Base-by-base conservation (phyloP, 495 filamentous ascomycete genomes). In the Annulohypoxylon nitens region DNA sequence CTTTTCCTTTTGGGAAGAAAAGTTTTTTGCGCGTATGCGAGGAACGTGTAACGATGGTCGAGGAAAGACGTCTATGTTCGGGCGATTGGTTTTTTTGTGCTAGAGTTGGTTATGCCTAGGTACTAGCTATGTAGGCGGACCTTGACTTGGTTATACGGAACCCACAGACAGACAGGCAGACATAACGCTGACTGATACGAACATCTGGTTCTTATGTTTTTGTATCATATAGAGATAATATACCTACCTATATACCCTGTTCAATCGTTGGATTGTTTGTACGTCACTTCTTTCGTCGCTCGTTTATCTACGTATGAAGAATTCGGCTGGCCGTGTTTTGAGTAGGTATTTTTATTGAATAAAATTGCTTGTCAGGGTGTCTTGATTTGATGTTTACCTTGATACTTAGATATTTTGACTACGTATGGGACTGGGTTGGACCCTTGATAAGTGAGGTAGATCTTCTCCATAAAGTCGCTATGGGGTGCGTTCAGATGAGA, bases 181-280 rank as follows among this genome's bases (percentile, higher is more conserved):
- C 20, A 23, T 3, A 3, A 58, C n/a, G n/a, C 16, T 25, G n/a
- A 36, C 60, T 58, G 62, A 57, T 66, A 71, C 63, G 62, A 67
- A 63, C 41, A 64, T 45, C 16, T 20, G 34, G 16, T 54, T 67
- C 59, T 43, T 68, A 43, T 57, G 53, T 64, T 68, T 64, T 50
- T 66, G 45, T 61, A 57, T 69, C 36, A 61, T 55, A 63, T 71
- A 62, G 51, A 71, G 23, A 20, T 68, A 67, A 67, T 75, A 71
- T 74, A 58, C 39, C 37, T 60, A 75, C 72, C 72, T 74, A 58
- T 58, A 58, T 60, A 75, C 72, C 72, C 67, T 41, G 45, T 71
- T 61, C 57, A 58, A 66, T 62, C 60, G n/a, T 69, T 73, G 37
- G 16, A 25, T 69, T 63, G 12, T 30, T 30, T 30, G 5, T 30